phyloP scores from a whole-genome alignment of 768 basidiomycete species.

The Leccinellum luteum region DNA sequence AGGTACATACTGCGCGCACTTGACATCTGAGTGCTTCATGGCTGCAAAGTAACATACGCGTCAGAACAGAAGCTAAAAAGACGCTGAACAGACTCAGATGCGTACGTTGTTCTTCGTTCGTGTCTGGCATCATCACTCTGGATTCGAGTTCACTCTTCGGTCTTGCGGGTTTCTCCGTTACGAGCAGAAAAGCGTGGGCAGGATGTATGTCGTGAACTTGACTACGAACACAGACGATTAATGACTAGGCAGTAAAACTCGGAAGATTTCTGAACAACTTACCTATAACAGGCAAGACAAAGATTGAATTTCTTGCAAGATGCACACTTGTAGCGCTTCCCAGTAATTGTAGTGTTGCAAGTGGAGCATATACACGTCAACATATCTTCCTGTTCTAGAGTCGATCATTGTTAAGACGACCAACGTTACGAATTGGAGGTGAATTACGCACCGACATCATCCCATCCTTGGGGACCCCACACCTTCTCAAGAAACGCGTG shows the following conservation, averaged over 20 bases:
- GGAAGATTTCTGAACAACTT: slow-evolving; percentile 7
- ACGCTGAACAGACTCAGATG: not conserved
- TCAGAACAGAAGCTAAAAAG: slow-evolving; percentile 1
- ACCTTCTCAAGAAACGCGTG: slow-evolving; percentile 87
- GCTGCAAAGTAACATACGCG: slow-evolving; percentile 38
- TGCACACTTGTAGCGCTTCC: slow-evolving; percentile 80
- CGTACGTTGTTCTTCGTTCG: slow-evolving; percentile 62
- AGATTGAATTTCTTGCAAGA: slow-evolving; percentile 78
- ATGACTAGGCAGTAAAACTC: not conserved
- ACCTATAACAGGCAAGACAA: slow-evolving; percentile 85
- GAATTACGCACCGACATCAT: slow-evolving; percentile 71
- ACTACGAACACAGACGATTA: slow-evolving; percentile 36
- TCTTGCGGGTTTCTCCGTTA: slow-evolving; percentile 60
- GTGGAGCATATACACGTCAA: slow-evolving; percentile 71
- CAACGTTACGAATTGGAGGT: not conserved
- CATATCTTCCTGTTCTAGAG: slow-evolving; percentile 70
- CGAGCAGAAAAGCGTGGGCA: slow-evolving; percentile 77
- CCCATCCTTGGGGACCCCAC: slow-evolving; percentile 84
- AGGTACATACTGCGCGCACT: slow-evolving; percentile 76
- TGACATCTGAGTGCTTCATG: slow-evolving; percentile 75
- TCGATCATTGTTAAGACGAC: slow-evolving; percentile 3
- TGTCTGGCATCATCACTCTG: slow-evolving; percentile 32
- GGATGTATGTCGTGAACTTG: slow-evolving; percentile 93
- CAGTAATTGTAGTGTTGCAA: slow-evolving; percentile 61
- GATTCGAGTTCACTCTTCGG: slow-evolving; percentile 41